These are phyloP conservation scores for Candida ascalaphidarum DNA, from an alignment of 805 yeast genomes.

Conservation along the genomic window DNA sequence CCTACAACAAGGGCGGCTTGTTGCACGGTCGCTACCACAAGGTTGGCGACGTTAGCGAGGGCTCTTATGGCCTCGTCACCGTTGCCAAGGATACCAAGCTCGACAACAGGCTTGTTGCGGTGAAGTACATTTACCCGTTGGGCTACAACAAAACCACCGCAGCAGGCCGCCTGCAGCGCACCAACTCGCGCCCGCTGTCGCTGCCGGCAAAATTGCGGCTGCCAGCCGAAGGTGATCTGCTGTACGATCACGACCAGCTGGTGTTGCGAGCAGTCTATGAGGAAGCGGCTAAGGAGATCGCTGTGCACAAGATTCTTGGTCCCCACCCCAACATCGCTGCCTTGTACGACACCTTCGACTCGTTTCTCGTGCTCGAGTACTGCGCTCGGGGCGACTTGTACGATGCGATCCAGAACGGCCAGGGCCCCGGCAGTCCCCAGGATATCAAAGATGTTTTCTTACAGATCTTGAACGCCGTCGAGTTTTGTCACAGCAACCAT, in stretches of 20 bases:
- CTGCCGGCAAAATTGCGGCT: slow-evolving; percentile 27
- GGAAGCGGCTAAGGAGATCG: slow-evolving; percentile 64
- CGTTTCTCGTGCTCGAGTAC: slow-evolving; percentile 59
- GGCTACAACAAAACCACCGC: slow-evolving; percentile 22
- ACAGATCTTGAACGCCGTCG: slow-evolving; percentile 43
- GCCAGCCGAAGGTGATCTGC: slow-evolving; percentile 1
- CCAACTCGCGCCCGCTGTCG: slow-evolving; percentile 8
- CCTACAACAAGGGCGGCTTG: slow-evolving; percentile 32
- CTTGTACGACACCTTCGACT: slow-evolving; percentile 42
- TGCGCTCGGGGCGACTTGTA: slow-evolving; percentile 84
- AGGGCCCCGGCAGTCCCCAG: slow-evolving; percentile 52
- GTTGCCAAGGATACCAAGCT: slow-evolving; percentile 64
- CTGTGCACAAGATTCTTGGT: slow-evolving; percentile 56
- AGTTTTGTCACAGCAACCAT: slow-evolving; percentile 39
- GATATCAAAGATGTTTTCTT: slow-evolving; percentile 47
- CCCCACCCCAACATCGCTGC: slow-evolving; percentile 36
- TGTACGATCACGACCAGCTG: slow-evolving; percentile 8
- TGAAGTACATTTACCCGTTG: slow-evolving; percentile 70
- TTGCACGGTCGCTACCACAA: slow-evolving; percentile 58
- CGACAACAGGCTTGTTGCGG: slow-evolving; percentile 56
- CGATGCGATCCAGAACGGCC: slow-evolving; percentile 60
- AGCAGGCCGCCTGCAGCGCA: slow-evolving; percentile 3
- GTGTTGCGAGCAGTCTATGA: slow-evolving; percentile 25
- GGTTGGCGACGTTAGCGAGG: slow-evolving; percentile 74
- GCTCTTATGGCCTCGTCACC: slow-evolving; percentile 89